Percentiles rank a stretch among this genome's conserved stretches.
These are phyloP conservation scores for Escovopsis weberi DNA, from an alignment of 2,329 filamentous ascomycete species.

Conservation along the genomic window DNA sequence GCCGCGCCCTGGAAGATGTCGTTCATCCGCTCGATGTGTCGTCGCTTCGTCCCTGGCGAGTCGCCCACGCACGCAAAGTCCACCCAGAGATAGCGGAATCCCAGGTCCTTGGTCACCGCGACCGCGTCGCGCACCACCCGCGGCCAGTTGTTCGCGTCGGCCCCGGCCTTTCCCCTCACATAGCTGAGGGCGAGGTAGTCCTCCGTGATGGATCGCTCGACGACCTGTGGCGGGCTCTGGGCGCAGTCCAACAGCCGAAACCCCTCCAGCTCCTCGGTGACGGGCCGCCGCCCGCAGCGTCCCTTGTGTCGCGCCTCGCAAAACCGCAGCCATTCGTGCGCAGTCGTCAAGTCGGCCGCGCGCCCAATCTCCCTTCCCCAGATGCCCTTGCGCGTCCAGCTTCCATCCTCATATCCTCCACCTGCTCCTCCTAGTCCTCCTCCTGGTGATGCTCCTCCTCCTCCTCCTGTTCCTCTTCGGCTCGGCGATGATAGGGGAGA, in stretches of 20 bases:
- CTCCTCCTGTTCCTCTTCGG: background rate
- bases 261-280: slow-evolving; percentile 13
- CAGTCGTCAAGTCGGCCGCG: slow-evolving; percentile 16
- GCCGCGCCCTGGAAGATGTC: slow-evolving; percentile 20
- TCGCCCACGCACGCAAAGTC: slow-evolving; percentile 22
- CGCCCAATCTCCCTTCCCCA: slow-evolving; percentile 20
- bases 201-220: slow-evolving; percentile 14
- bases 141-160: slow-evolving; percentile 11
- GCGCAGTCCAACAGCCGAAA: slow-evolving; percentile 21
- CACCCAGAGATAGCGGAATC: slow-evolving; percentile 24
- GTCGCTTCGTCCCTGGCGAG: slow-evolving; percentile 5
- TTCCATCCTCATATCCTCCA: background rate
- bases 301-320: slow-evolving; percentile 19
- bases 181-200: slow-evolving; percentile 22
- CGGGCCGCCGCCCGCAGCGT: slow-evolving; percentile 16
- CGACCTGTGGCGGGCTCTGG: slow-evolving; percentile 16
- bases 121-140: slow-evolving; percentile 19
- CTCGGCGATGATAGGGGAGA: slow-evolving; percentile 1
- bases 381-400: slow-evolving; percentile 18
- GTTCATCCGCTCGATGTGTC: slow-evolving; percentile 23
- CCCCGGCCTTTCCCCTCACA: slow-evolving; percentile 16
- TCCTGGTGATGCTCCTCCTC: no score
- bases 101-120: slow-evolving; percentile 16
- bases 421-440: no score
- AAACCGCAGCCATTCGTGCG: slow-evolving; percentile 19